Conservation (phyloP, 352 stramenopile species). For the Pythium coloratum region DNA sequence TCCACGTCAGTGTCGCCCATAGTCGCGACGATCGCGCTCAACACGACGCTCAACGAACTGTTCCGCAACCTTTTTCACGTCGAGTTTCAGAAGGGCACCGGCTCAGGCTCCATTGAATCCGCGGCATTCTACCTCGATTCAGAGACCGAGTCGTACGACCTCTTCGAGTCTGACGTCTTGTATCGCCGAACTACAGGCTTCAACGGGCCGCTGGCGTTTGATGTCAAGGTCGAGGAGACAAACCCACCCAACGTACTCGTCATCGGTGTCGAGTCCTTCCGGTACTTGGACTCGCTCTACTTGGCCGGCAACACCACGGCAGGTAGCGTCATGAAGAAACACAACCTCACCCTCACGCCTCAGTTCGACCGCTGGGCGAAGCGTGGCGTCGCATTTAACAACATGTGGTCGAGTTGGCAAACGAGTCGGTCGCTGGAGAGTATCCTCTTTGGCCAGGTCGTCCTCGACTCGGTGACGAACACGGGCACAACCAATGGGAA, state of each 20-base stretch:
- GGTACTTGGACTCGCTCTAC: conserved; percentile 56
- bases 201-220: conserved; percentile 40
- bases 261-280: conserved; percentile 54
- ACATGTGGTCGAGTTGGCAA: conserved; percentile 58
- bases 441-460: conserved; percentile 50
- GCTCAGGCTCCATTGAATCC: background rate
- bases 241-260: conserved; percentile 54
- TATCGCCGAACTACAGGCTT: conserved; percentile 46
- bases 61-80: conserved; percentile 8
- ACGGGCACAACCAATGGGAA: conserved; percentile 40
- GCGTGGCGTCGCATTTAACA: conserved; percentile 46
- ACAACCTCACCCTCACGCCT: conserved; percentile 47
- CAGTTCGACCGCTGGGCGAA: conserved; percentile 54
- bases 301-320: conserved; percentile 35
- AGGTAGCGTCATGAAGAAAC: conserved; percentile 9
- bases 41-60: conserved; percentile 22
- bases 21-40: conserved; percentile 15
- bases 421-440: conserved; percentile 63
- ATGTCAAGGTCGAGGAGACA: conserved; percentile 33
- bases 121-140: conserved; percentile 35
- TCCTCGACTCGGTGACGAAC: conserved; percentile 40
- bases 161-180: conserved; percentile 38
- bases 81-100: background rate
- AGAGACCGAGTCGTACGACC: conserved; percentile 41
- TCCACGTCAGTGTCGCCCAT: background rate